These are phyloP conservation scores for Mycena belliarum DNA, from an alignment of 768 basidiomycete species.

Conservation along the genomic window DNA sequence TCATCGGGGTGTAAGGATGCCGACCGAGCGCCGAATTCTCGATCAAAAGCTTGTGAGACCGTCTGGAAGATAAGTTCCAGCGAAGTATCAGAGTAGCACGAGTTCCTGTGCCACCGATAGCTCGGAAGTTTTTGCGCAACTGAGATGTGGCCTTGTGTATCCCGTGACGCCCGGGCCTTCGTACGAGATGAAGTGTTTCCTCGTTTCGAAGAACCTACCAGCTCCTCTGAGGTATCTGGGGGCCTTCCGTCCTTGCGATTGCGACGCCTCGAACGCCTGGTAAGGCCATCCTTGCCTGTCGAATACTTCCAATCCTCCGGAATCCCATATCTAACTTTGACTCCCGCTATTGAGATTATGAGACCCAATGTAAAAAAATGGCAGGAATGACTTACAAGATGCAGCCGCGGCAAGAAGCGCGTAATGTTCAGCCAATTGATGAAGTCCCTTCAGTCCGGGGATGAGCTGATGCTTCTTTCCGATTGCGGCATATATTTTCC, in stretches of 20 bases:
- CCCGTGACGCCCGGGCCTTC: no score
- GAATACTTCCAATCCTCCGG: neutral
- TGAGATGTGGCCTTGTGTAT: no score
- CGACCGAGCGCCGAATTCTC: neutral
- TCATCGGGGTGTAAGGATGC: neutral
- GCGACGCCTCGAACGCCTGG: neutral
- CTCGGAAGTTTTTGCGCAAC: neutral
- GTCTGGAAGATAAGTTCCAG: neutral
- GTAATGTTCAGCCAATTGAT: neutral
- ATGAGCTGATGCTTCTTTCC: neutral
- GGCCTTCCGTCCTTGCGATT: neutral
- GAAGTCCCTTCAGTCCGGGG: neutral
- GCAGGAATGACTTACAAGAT: neutral
- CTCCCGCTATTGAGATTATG: neutral
- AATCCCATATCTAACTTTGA: neutral
- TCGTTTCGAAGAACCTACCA: no score
- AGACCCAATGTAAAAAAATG: neutral
- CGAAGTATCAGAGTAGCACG: neutral
- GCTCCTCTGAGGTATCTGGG: neutral
- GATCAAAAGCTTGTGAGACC: neutral
- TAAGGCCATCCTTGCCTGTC: neutral
- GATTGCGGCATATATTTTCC: neutral
- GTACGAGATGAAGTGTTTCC: no score
- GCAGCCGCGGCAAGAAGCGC: neutral
- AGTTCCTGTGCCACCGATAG: neutral